Conservation (phyloP, 1,284 basidiomycete genomes). For the Tylopilus sp. region DNA sequence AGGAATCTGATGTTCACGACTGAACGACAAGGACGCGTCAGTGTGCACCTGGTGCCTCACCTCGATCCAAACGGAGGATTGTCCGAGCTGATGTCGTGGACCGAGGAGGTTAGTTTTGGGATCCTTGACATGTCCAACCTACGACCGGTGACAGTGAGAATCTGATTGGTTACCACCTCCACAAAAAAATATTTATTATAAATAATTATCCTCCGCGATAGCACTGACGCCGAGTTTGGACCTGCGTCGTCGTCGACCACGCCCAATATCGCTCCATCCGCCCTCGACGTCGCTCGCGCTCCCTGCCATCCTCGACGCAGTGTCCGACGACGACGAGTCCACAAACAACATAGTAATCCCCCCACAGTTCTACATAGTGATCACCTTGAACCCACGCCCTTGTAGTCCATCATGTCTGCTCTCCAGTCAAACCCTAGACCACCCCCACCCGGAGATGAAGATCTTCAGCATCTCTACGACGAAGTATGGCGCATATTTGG, state of each 20-base stretch:
- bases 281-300: slow-evolving; percentile 6
- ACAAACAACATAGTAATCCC: background rate
- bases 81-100: slow-evolving; percentile 53
- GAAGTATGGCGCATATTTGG: slow-evolving; percentile 66
- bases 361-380: slow-evolving; percentile 1
- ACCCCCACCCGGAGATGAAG: slow-evolving; percentile 56
- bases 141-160: too few relatives aligned
- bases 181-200: background rate
- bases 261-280: background rate
- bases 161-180: too few relatives aligned
- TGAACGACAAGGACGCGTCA: background rate
- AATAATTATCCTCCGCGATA: background rate
- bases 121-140: slow-evolving; percentile 17
- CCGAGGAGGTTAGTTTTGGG: slow-evolving; percentile 52
- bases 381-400: slow-evolving; percentile 8
- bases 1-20: slow-evolving; percentile 48
- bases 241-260: background rate
- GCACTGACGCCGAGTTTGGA: background rate
- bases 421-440: slow-evolving; percentile 32
- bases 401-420: slow-evolving; percentile 27
- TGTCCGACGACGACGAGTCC: slow-evolving; percentile 1
- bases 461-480: slow-evolving; percentile 66
- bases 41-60: slow-evolving; percentile 31
- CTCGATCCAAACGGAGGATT: slow-evolving; percentile 72
- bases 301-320: background rate